Base-by-base conservation (phyloP, 495 filamentous ascomycete genomes). In the Gamarada debralockiae region DNA sequence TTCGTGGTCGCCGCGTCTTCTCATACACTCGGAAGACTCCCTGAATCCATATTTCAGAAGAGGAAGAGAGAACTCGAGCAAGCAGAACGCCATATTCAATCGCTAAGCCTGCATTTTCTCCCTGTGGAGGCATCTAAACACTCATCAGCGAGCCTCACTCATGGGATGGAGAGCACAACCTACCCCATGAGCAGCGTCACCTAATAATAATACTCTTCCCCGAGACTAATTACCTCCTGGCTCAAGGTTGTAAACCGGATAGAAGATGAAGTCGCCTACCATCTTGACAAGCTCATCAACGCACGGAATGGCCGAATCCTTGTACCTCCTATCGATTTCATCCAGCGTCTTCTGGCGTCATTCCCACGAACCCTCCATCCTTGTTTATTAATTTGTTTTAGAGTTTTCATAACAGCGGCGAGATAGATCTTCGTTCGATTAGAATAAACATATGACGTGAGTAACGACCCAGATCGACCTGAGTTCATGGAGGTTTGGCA, bases 161-260 rank as follows among this genome's bases (percentile, higher is more conserved):
- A 38, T 31, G 33, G 10, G 15, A 25, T 18, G 33, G 33, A 34
- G 15, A n/a, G n/a, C 21, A 23, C 10, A 21, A 73, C 76, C 18
- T 70, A 80, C 77, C 5, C 80, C 81, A 65, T 83, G 80, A n/a
- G 79, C 79, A 38, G 78, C 73, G 64, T 83, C 79, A 7, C 78
- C 79, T 7, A 83, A 58, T 12, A 83, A 52, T 46, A 83, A 70
- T 0, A 73, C 70, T 14, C 73, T 69, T 14, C 74, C 70, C 18
- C 65, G 71, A 31, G 64, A 69, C 80, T 79, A 83, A 21, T 62
- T 66, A 0, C 78, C 77, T 5, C 68, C 66, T 2, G 76, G 74
- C 0, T 55, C 68, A 0, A 84, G 72, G 45, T 77, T 76, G 57
- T 77, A 83, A 2, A 85, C 80, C 0, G 81, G 81, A 59, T 79